Evolutionary conservation across 345 rosid species (phyloP).

Genomic region (Clausena lansium): DNA sequence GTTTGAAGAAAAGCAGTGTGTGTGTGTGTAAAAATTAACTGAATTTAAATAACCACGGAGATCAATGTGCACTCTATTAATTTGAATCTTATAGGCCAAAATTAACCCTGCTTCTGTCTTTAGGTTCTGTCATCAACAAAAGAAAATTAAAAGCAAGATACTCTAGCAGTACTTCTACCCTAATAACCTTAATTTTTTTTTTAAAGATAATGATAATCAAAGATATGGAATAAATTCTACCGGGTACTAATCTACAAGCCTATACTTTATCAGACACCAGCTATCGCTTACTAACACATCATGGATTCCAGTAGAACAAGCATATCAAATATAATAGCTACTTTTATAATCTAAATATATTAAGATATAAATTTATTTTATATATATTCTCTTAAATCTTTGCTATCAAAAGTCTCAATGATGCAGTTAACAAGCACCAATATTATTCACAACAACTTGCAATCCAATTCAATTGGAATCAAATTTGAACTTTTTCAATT

Average conservation of each 20-base stretch:
- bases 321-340: background rate
- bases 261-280: conserved; percentile 30
- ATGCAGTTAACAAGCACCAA: background rate
- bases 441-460: background rate
- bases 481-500: background rate
- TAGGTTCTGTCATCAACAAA: conserved; percentile 15
- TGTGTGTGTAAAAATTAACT: too few relatives aligned
- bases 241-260: conserved; percentile 17
- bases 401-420: background rate
- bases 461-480: background rate
- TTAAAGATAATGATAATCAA: background rate
- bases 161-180: too few relatives aligned
- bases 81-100: background rate
- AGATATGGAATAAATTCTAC: conserved; percentile 34
- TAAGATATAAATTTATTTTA: too few relatives aligned
- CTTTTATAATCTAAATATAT: too few relatives aligned
- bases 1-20: too few relatives aligned
- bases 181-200: background rate
- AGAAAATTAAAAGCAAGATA: background rate
- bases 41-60: background rate
- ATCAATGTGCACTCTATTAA: background rate
- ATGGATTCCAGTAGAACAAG: conserved; percentile 25
- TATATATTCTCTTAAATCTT: background rate
- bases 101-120: background rate
- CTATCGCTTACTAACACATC: conserved; percentile 16